Evolutionary conservation across 192 early-diverging fungal species (phyloP), one percentile per base, ranked within the genome.

Genomic region (Borealophlyctis nickersoniae): DNA sequence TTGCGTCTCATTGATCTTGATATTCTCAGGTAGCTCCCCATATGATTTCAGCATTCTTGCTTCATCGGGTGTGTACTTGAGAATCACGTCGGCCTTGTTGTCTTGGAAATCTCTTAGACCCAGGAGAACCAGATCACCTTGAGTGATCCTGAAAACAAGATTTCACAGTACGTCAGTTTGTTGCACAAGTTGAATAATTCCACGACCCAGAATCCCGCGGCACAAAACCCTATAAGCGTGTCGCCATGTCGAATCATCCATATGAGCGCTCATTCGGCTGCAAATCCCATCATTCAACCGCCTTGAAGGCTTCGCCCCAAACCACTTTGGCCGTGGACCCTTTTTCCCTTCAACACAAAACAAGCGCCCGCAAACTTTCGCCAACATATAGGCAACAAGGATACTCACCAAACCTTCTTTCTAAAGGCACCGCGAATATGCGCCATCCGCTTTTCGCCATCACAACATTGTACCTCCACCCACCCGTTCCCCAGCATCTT

Each of bases 401-500:
- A 23, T 57, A 70, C 62, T 55, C 48, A 77, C 79, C 81, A 82
- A 61, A 89, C 93, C 84, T 96, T 99, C 78, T 97, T 99, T 72
- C 94, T 89, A 87, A 99, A 91, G 62, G 92, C 91, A 51, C 96
- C 96, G 56, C 96, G 93, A 79, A 99, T 97, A 70, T 93, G 92
- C 54, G 90, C 96, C 73, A 94, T 76, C 34, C 93, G 88, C 75
- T 89, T 96, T 39, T 80, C 82, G 48, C 92, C 92, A 73, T 96
- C 93, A 65, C 89, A 86, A 74, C 94, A 92, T 65, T 89, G 88
- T 28, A 87, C 87, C 63, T 94, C 91, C 54, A 97, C 74, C 73
- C 93, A 92, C 49, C 94, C 94, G 79, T 95, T 95, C 52, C 96
- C 96, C 61, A 99, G 87, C 89, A 96, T 92, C 77, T 96, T 96